phyloP scores from a whole-genome alignment of 2,329 filamentous ascomycete genomes.

The Cylindrodendrum hubeiense region DNA sequence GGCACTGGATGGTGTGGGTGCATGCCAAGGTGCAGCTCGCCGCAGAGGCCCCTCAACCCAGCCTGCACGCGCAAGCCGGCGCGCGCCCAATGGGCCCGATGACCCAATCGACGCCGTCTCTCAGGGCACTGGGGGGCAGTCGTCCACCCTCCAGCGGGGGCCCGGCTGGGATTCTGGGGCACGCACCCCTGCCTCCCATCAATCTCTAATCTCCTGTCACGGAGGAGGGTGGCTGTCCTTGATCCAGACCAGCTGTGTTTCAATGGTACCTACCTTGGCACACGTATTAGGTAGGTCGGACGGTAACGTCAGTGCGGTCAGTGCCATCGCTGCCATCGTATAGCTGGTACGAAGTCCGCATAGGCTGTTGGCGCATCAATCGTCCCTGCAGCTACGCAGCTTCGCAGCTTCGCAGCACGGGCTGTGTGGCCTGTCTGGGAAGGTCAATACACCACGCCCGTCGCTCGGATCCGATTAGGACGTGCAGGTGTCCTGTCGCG shows the following conservation, averaged over 20 bases:
- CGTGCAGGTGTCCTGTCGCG: background rate
- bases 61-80: conserved; percentile 18
- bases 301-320: background rate
- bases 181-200: conserved; percentile 7
- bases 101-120: conserved; percentile 9
- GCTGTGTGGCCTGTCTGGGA: conserved; percentile 1
- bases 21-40: background rate
- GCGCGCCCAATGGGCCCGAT: background rate
- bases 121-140: background rate
- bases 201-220: conserved; percentile 14
- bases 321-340: background rate
- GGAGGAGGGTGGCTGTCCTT: conserved; percentile 4
- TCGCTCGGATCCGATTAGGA: background rate
- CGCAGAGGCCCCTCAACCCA: background rate
- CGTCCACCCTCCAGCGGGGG: background rate
- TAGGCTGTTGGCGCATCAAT: background rate
- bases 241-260: conserved; percentile 19
- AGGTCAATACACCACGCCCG: conserved; percentile 6
- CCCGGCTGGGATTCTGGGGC: conserved; percentile 4
- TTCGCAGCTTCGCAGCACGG: background rate
- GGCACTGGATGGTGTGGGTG: conserved; percentile 4
- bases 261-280: background rate
- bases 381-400: background rate
- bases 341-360: background rate
- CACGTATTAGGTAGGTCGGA: background rate